Percentiles rank a stretch among this genome's conserved stretches.
phyloP scores from a whole-genome alignment of 1,139 yeast genomes.

The Magnusiomyces fungicola region DNA sequence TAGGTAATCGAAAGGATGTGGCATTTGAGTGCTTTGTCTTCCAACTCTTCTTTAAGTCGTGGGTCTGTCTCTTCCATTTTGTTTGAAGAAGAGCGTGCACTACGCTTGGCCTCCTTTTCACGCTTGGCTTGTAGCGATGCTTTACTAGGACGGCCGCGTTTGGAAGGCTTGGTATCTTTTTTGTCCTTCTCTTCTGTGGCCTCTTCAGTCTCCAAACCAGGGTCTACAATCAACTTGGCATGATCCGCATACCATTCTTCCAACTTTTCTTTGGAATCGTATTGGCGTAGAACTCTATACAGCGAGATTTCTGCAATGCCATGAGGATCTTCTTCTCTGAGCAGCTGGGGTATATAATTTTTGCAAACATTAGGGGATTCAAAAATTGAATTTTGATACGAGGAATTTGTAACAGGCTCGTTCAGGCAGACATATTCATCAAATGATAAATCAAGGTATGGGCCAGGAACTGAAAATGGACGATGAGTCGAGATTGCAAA shows the following conservation, averaged over 20 bases:
- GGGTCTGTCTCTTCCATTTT: not conserved
- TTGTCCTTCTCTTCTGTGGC: no score
- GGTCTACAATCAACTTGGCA: no score
- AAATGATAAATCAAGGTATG: not conserved
- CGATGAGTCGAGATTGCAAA: constrained; percentile 1
- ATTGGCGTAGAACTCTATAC: not conserved
- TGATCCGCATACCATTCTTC: not conserved
- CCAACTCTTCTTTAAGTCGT: no score
- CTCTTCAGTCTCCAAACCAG: no score
- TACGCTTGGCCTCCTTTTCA: not conserved
- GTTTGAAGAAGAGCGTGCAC: not conserved
- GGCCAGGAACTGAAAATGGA: not conserved
- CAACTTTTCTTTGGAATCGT: not conserved
- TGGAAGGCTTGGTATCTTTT: no score
- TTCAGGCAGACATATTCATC: not conserved
- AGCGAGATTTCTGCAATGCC: not conserved
- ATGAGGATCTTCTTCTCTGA: not conserved
- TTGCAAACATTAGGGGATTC: not conserved
- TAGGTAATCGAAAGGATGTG: no score
- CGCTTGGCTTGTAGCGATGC: not conserved
- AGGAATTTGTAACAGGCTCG: no score
- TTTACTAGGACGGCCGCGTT: no score
- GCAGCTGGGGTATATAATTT: not conserved
- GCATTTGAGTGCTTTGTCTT: no score
- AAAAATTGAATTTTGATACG: no score